Evolutionary conservation across 495 filamentous ascomycete genomes (phyloP).

Genomic region (Hypoxylon fragiforme): DNA sequence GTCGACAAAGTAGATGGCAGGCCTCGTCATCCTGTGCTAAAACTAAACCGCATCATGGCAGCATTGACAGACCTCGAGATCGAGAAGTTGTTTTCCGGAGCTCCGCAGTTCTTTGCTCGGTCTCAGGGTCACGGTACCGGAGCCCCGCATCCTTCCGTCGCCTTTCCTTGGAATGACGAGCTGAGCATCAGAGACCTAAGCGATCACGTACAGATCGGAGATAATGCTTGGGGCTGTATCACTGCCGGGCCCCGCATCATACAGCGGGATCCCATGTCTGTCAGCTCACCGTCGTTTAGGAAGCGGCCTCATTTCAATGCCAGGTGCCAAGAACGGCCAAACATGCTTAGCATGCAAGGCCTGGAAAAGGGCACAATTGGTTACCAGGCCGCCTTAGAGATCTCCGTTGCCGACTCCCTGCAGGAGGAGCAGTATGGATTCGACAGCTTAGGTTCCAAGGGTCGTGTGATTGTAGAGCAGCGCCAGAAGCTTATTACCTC

Average conservation of each 20-base stretch:
- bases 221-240: conserved; percentile 57
- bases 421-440: conserved; percentile 57
- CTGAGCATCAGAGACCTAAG: conserved; percentile 63
- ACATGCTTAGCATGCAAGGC: conserved; percentile 75
- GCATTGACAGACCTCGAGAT: conserved; percentile 64
- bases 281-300: conserved; percentile 41
- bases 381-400: conserved; percentile 72
- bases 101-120: conserved; percentile 69
- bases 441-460: conserved; percentile 47
- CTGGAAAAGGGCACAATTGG: conserved; percentile 74
- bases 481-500: conserved; percentile 53
- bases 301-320: conserved; percentile 60
- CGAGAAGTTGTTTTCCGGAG: conserved; percentile 74
- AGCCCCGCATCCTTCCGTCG: conserved; percentile 63
- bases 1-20: conserved; percentile 44
- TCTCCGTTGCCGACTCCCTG: conserved; percentile 64
- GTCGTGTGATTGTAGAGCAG: conserved; percentile 47
- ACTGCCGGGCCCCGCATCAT: conserved; percentile 57
- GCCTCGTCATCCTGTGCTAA: conserved; percentile 46
- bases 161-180: conserved; percentile 71
- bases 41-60: conserved; percentile 57
- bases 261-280: conserved; percentile 44
- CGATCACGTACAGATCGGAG: conserved; percentile 61
- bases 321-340: conserved; percentile 63
- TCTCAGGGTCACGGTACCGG: conserved; percentile 57